Percentiles rank a stretch among this genome's conserved stretches.
These are phyloP conservation scores for Neurospora africana DNA, from an alignment of 495 filamentous ascomycete genomes.

Conservation along the genomic window DNA sequence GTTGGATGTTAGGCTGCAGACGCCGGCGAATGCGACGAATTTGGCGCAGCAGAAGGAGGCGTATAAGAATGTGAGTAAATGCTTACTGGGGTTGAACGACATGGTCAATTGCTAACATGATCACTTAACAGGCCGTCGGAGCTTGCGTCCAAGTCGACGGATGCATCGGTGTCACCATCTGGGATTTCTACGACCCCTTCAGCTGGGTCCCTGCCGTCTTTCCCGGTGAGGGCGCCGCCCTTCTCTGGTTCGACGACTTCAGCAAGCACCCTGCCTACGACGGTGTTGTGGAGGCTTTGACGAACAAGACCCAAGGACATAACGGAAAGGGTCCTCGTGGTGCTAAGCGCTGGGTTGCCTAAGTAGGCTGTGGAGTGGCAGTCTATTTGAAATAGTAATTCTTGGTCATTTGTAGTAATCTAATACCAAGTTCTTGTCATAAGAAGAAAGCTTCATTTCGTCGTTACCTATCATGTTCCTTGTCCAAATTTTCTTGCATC, in stretches of 20 bases:
- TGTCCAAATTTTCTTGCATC: background rate
- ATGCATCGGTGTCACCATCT: slow-evolving; percentile 61
- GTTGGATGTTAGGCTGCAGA: slow-evolving; percentile 45
- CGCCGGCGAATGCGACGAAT: slow-evolving; percentile 33
- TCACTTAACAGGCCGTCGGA: slow-evolving; percentile 18
- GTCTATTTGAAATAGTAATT: background rate
- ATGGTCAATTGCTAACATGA: background rate
- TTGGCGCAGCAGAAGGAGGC: slow-evolving; percentile 46
- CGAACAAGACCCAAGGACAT: background rate
- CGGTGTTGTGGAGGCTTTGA: slow-evolving; percentile 21
- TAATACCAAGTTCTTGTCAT: background rate
- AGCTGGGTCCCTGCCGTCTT: slow-evolving; percentile 51
- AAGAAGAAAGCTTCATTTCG: background rate
- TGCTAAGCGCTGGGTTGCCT: background rate
- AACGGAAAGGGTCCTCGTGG: background rate
- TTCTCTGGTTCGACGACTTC: slow-evolving; percentile 42
- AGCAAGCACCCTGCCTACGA: slow-evolving; percentile 47
- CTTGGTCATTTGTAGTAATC: background rate
- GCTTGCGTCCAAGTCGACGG: slow-evolving; percentile 46
- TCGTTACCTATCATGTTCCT: background rate
- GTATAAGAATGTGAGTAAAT: slow-evolving; percentile 33
- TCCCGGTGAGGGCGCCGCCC: slow-evolving; percentile 40
- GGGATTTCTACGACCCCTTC: slow-evolving; percentile 49
- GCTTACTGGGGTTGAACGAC: too few relatives aligned
- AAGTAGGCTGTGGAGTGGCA: background rate